phyloP scores from a whole-genome alignment of 768 basidiomycete genomes.

The Suillus bovinus region DNA sequence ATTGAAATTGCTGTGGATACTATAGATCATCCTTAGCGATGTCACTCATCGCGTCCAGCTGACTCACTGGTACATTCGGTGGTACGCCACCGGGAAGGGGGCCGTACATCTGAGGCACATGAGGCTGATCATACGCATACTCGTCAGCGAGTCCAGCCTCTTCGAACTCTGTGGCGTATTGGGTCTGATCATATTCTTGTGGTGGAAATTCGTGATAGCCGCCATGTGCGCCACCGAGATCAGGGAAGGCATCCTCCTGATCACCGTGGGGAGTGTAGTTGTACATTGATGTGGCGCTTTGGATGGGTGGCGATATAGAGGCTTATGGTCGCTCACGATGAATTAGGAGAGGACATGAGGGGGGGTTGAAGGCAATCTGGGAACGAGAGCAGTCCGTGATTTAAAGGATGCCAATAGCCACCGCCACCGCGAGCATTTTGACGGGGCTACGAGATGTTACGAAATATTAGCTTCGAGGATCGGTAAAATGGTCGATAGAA shows the following conservation, averaged over 20 bases:
- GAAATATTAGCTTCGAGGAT: conserved; percentile 17
- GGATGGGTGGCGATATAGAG: background rate
- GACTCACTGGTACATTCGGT: background rate
- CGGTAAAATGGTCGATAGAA: conserved; percentile 3
- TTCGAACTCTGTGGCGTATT: background rate
- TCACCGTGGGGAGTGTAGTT: background rate
- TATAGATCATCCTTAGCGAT: background rate
- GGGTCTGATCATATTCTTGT: background rate
- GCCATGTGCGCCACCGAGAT: background rate
- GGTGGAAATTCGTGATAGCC: no score
- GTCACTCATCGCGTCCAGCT: background rate
- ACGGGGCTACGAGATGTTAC: conserved; percentile 18
- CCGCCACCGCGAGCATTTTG: conserved; percentile 21
- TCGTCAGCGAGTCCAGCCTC: background rate
- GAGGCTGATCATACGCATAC: background rate
- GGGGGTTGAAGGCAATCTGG: conserved; percentile 9
- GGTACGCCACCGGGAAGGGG: background rate
- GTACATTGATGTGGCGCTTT: background rate
- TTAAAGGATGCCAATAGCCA: conserved; percentile 25
- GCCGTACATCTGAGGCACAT: background rate
- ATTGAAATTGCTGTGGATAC: background rate
- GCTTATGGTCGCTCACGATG: background rate
- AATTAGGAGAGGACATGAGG: background rate
- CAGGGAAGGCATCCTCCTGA: background rate
- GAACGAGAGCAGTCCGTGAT: conserved; percentile 7